These are phyloP conservation scores for Nicotiana sylvestris DNA, from an alignment of 257 asterid genomes.

Conservation along the genomic window DNA sequence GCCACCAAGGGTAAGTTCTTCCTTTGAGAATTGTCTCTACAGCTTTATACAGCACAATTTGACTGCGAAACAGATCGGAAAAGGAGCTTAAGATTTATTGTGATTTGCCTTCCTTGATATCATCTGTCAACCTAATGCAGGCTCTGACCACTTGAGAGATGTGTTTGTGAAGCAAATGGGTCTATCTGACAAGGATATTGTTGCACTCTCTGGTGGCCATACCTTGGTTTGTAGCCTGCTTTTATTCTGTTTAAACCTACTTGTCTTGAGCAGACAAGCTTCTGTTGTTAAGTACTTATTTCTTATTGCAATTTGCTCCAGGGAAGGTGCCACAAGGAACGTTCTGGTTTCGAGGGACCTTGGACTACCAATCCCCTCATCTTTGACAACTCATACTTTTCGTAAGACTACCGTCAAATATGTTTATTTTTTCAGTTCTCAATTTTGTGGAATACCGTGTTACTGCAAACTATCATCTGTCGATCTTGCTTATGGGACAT, in stretches of 20 bases:
- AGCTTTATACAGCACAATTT: neutral
- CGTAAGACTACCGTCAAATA: constrained; percentile 25
- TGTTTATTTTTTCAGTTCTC: neutral
- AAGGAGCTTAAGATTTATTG: neutral
- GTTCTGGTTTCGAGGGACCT: constrained; percentile 83
- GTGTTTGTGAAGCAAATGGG: constrained; percentile 85
- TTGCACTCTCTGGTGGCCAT: constrained; percentile 81
- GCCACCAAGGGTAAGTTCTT: constrained; percentile 64
- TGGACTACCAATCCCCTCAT: constrained; percentile 78
- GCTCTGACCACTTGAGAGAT: constrained; percentile 75
- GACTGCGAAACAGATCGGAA: neutral
- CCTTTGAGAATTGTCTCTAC: neutral
- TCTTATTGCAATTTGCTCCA: constrained; percentile 10
- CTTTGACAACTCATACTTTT: constrained; percentile 73
- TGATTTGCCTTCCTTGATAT: neutral
- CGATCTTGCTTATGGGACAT: neutral
- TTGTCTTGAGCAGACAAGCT: neutral
- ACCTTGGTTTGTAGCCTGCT: constrained; percentile 52
- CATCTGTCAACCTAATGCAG: constrained; percentile 27
- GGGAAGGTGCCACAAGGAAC: constrained; percentile 89
- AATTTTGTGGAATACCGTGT: neutral
- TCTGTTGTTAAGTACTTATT: neutral
- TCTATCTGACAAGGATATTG: constrained; percentile 67
- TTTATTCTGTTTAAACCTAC: neutral
- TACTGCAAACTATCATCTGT: neutral